Percentiles rank a stretch among this genome's conserved stretches.
Conservation (phyloP, 176 grass and related monocot species). For the Paspalum notatum region DNA sequence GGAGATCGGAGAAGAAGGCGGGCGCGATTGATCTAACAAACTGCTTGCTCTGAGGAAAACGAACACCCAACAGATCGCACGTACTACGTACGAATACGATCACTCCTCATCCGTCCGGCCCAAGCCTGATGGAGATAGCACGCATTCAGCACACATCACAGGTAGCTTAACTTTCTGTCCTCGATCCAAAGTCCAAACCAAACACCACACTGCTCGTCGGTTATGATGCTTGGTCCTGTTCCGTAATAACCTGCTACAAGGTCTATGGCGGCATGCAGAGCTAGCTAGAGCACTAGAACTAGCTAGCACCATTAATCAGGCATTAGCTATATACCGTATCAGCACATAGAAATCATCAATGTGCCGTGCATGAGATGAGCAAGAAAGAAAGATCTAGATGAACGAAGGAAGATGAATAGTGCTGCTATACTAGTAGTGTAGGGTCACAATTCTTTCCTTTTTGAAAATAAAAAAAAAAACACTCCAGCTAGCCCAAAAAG, state of each 20-base stretch:
- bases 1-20: not conserved
- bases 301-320: not conserved
- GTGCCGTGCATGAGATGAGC: conserved; percentile 25
- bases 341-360: conserved; percentile 18
- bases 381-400: conserved; percentile 5
- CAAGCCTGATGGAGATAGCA: not conserved
- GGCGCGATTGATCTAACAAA: not conserved
- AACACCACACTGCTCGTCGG: not conserved
- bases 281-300: not conserved
- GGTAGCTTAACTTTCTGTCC: not conserved
- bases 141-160: not conserved
- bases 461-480: not conserved
- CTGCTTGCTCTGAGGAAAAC: not conserved
- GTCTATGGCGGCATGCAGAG: too few relatives aligned
- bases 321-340: not conserved
- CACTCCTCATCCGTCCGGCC: not conserved
- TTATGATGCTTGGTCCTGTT: conserved; percentile 1
- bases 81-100: not conserved
- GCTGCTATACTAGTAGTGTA: not conserved
- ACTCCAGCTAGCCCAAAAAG: too few relatives aligned
- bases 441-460: not conserved
- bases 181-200: conserved; percentile 5
- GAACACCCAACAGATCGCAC: conserved; percentile 19
- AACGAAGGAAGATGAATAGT: conserved; percentile 24
- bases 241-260: not conserved